A percentile compares a stretch with the other conserved stretches of the same genome.
Conservation (phyloP, 257 asterid species). For the Solanum sejunctum region DNA sequence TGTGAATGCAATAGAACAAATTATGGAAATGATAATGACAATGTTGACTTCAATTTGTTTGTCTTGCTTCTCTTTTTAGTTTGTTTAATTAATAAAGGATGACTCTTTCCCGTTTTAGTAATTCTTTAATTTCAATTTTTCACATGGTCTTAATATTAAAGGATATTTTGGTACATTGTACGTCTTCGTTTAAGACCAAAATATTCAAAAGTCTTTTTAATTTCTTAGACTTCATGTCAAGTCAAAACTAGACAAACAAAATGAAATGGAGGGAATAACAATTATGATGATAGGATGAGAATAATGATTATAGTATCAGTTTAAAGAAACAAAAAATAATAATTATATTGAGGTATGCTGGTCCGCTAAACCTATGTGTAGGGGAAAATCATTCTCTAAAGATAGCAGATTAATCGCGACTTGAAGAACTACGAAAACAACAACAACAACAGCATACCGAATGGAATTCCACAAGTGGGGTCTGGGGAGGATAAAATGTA, state of each 20-base stretch:
- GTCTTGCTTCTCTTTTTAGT: neutral
- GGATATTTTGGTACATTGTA: neutral
- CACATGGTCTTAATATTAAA: neutral
- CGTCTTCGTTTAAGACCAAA: neutral
- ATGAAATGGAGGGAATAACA: neutral
- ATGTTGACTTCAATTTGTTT: neutral
- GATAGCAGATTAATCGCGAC: neutral
- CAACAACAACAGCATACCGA: too few relatives aligned
- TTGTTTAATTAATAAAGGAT: neutral
- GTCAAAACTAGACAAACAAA: neutral
- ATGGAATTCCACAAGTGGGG: too few relatives aligned
- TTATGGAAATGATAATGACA: neutral
- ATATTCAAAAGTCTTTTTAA: neutral
- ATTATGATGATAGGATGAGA: neutral
- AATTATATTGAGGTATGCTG: neutral
- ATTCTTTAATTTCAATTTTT: neutral
- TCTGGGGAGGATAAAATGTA: too few relatives aligned
- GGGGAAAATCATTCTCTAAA: neutral
- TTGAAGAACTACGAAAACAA: neutral
- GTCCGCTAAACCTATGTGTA: neutral
- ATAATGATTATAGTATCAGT: neutral
- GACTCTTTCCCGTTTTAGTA: neutral
- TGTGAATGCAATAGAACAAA: neutral
- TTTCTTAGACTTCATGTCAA: neutral
- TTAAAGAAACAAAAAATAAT: neutral